Evolutionary conservation across 345 rosid genomes (phyloP).

Genomic region (Eucalyptus pumila): DNA sequence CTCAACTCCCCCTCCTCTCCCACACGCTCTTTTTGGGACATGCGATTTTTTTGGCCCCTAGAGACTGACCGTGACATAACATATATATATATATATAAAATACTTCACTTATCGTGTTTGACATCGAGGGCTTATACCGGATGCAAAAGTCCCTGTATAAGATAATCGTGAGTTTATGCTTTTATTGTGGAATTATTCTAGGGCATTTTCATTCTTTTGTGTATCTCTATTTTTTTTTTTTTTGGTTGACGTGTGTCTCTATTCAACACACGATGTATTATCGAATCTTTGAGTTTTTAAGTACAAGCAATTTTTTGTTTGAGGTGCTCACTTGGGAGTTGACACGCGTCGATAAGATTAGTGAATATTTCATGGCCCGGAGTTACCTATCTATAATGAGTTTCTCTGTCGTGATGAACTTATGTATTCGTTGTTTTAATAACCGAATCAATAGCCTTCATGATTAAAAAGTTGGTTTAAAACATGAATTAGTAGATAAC

Average conservation of each 20-base stretch:
- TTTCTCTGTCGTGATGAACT: background rate
- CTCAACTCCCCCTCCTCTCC: background rate
- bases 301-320: background rate
- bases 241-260: too few relatives aligned
- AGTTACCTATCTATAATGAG: background rate
- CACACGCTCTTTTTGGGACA: background rate
- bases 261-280: rapidly evolving
- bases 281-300: background rate
- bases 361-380: background rate
- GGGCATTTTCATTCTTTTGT: background rate
- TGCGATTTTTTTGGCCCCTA: background rate
- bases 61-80: background rate
- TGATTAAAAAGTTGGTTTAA: background rate
- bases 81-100: too few relatives aligned
- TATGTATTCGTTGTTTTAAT: background rate
- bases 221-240: background rate
- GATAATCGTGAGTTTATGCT: background rate
- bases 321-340: background rate
- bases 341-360: rapidly evolving
- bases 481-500: background rate
- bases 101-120: background rate
- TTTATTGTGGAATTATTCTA: background rate
- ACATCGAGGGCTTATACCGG: background rate
- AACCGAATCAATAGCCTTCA: background rate
- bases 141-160: background rate